Conservation (phyloP, 2,329 filamentous ascomycete species). For the Microascus cirrosus region DNA sequence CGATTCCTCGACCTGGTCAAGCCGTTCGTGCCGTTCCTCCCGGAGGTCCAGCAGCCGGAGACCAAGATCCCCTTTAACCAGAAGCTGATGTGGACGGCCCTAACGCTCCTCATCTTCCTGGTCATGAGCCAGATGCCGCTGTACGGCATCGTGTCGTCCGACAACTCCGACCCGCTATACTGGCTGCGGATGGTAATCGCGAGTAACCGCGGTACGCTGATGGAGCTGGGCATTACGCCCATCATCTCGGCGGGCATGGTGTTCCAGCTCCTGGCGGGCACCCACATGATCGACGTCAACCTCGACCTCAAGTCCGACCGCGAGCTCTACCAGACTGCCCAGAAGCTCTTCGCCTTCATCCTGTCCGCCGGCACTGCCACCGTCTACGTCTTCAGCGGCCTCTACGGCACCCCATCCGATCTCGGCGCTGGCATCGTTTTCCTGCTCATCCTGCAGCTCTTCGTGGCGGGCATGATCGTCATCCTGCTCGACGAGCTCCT, state of each 20-base stretch:
- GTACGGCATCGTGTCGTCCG: constrained; percentile 98
- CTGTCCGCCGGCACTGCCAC: constrained; percentile 95
- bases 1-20: constrained; percentile 99
- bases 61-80: constrained; percentile 99
- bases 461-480: constrained; percentile 95
- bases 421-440: constrained; percentile 97
- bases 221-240: constrained; percentile 94
- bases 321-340: constrained; percentile 98
- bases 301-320: constrained; percentile 99
- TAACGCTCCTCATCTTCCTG: constrained; percentile 95
- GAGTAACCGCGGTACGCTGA: constrained; percentile 92
- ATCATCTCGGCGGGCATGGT: constrained; percentile 99
- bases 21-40: constrained; percentile 98
- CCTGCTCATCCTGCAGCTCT: constrained; percentile 93
- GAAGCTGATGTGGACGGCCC: constrained; percentile 89
- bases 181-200: constrained; percentile 99
- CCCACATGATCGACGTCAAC: constrained; percentile 99
- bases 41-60: constrained; percentile 96
- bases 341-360: constrained; percentile 98
- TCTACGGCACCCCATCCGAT: constrained; percentile 93
- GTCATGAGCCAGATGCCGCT: constrained; percentile 99
- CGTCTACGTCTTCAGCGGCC: constrained; percentile 95
- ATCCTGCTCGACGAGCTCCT: constrained; percentile 98
- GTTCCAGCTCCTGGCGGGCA: constrained; percentile 98
- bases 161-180: constrained; percentile 97